Conservation (phyloP, 1,139 yeast species). For the Ogataea hybrid region DNA sequence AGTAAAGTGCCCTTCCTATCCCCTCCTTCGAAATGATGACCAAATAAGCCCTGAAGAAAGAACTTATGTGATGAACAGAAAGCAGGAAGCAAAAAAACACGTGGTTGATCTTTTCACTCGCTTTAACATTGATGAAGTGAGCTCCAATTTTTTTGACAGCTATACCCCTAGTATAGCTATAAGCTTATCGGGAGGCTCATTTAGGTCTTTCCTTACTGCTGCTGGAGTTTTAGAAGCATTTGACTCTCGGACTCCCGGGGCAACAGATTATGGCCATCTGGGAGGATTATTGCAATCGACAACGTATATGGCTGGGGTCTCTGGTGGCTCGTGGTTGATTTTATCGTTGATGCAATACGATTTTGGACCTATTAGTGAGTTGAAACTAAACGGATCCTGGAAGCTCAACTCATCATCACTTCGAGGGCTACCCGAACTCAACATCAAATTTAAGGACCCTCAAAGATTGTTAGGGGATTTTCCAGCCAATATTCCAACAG, state of each 20-base stretch:
- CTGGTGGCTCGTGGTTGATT: slow-evolving; percentile 68
- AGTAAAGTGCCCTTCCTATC: slow-evolving; percentile 5
- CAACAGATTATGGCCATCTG: slow-evolving; percentile 32
- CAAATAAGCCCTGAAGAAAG: slow-evolving; percentile 34
- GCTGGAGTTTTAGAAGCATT: slow-evolving; percentile 56
- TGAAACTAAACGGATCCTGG: slow-evolving; percentile 39
- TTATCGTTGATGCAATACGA: slow-evolving; percentile 45
- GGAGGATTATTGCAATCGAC: slow-evolving; percentile 52
- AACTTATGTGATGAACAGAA: slow-evolving; percentile 38
- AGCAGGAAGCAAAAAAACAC: slow-evolving; percentile 27
- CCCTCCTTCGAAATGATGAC: slow-evolving; percentile 1
- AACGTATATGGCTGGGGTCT: slow-evolving; percentile 55
- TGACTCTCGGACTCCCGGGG: slow-evolving; percentile 41
- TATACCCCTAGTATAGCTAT: slow-evolving; percentile 43
- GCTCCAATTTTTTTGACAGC: slow-evolving; percentile 30
- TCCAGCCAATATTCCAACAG: slow-evolving; percentile 1
- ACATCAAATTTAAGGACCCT: slow-evolving; percentile 20
- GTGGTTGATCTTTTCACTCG: slow-evolving; percentile 37
- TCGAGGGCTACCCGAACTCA: slow-evolving; percentile 53
- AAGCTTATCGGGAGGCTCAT: slow-evolving; percentile 71
- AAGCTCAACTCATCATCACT: slow-evolving; percentile 47
- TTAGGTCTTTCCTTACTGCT: slow-evolving; percentile 60
- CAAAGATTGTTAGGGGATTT: background rate
- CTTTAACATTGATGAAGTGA: slow-evolving; percentile 40
- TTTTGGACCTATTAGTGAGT: slow-evolving; percentile 38